Conservation (phyloP, 768 basidiomycete species). For the Amanita fuliginea region DNA sequence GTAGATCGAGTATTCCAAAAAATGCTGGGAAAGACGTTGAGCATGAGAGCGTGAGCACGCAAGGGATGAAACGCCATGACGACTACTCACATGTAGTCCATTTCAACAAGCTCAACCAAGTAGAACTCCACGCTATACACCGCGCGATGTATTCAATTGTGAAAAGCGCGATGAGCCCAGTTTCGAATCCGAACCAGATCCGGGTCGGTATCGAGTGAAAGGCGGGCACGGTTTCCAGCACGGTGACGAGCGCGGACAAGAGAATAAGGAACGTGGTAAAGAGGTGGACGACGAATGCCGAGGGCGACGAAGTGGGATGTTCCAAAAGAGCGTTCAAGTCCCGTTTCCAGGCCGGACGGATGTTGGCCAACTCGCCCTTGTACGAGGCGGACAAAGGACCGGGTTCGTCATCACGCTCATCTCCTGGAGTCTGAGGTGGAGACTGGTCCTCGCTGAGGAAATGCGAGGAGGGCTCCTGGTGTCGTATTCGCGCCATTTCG, state of each 20-base stretch:
- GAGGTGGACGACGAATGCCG: conserved; percentile 71
- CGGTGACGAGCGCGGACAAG: conserved; percentile 63
- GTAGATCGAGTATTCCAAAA: conserved; percentile 76
- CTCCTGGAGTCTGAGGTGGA: conserved; percentile 21
- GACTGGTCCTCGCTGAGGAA: conserved; percentile 34
- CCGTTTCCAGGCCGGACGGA: conserved; percentile 49
- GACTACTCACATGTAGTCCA: conserved; percentile 64
- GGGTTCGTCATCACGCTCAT: conserved; percentile 28
- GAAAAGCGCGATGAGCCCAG: conserved; percentile 73
- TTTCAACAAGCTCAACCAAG: conserved; percentile 45
- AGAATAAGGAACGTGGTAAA: conserved; percentile 62
- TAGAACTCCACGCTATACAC: conserved; percentile 64
- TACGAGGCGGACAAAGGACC: conserved; percentile 25
- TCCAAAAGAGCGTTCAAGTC: conserved; percentile 65
- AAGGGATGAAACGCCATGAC: not conserved
- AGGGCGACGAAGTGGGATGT: conserved; percentile 61
- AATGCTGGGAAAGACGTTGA: conserved; percentile 34
- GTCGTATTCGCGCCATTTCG: conserved; percentile 19
- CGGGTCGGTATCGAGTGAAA: conserved; percentile 60
- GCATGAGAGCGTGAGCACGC: conserved; percentile 13
- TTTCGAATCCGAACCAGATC: conserved; percentile 84
- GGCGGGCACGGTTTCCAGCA: conserved; percentile 70
- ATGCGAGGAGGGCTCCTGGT: conserved; percentile 17
- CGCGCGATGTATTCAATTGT: conserved; percentile 76
- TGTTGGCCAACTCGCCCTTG: conserved; percentile 24